Base-by-base conservation (phyloP, 225 moss, liverwort and hornwort genomes). In the Polytrichum formosum region DNA sequence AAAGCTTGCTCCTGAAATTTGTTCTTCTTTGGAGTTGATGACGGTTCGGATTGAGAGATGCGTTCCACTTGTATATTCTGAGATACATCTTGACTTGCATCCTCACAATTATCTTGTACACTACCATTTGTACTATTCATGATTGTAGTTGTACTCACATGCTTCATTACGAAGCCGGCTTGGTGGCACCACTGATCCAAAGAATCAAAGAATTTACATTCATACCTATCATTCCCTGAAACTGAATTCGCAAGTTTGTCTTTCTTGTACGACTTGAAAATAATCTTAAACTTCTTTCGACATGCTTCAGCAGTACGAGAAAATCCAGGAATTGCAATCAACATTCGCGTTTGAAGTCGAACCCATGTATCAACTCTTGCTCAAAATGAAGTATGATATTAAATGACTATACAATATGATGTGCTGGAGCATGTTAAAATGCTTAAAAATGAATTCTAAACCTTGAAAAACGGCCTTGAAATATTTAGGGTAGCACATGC, bases 131-230 rank as follows among this genome's bases (percentile, higher is more conserved):
- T 55, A 55, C 1, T 55, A 4, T 55, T 0, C 16, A 55, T n/a
- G n/a, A n/a, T 55, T 55, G 5, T 55, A 55, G 16, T 55, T 55
- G 16, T 18, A 55, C 16, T 16, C 0, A 64, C 64, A 64, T 64
- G 64, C 28, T 64, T 64, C 5, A 29, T 64, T 3, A 64, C 8
- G 4, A 0, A 16, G 0, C 26, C 28, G 0, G 28, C 2, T 4
- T 64, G 28, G 25, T 64, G 28, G 30, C 64, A 64, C 28, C 64
- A 64, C 16, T 64, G 27, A 29, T 64, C 23, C 64, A 30, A 27
- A 3, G 28, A 64, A 9, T 64, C 29, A 19, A 31, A 64, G 1
- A 31, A 64, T 4, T 64, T 28, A 29, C 64, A 27, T 29, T 23
- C 23, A 23, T 23, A 23, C 23, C 23, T 23, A 23, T 23, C 0